Evolutionary conservation across 345 rosid genomes (phyloP).

Genomic region (Excoecaria agallocha): DNA sequence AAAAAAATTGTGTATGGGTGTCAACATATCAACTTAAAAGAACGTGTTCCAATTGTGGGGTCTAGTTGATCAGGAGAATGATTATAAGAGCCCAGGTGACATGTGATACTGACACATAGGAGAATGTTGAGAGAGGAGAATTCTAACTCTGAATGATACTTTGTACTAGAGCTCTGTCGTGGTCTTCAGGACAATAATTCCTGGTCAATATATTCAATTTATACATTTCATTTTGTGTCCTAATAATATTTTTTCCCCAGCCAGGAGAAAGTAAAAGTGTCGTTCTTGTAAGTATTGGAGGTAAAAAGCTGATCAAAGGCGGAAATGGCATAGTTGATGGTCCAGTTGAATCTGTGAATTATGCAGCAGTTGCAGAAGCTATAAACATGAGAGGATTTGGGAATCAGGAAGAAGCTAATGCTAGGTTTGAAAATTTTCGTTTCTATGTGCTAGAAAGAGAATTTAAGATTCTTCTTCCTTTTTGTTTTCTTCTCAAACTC

Average conservation of each 20-base stretch:
- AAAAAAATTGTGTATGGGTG: too few relatives aligned
- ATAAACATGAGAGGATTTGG: constrained; percentile 42
- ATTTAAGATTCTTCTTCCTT: neutral
- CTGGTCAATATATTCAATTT: constrained; percentile 2
- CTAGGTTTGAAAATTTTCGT: constrained; percentile 50
- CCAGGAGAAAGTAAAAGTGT: constrained; percentile 88
- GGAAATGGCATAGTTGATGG: constrained; percentile 80
- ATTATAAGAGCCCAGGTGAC: neutral
- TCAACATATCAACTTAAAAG: neutral
- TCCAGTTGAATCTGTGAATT: constrained; percentile 41
- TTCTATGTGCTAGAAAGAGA: constrained; percentile 7
- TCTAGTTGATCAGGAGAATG: neutral
- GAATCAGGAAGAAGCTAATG: constrained; percentile 54
- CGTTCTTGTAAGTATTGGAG: constrained; percentile 79
- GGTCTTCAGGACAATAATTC: constrained; percentile 3
- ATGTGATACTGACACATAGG: neutral
- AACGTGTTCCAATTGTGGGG: neutral
- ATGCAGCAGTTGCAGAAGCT: constrained; percentile 44
- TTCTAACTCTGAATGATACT: neutral
- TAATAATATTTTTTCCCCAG: constrained; percentile 42
- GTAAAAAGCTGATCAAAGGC: constrained; percentile 71
- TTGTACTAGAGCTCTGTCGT: neutral
- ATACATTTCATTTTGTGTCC: constrained; percentile 5
- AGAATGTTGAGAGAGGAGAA: constrained; percentile 1
- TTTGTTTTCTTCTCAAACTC: neutral